phyloP scores from a whole-genome alignment of 2,329 filamentous ascomycete genomes.

The Colletotrichum gigasporum region DNA sequence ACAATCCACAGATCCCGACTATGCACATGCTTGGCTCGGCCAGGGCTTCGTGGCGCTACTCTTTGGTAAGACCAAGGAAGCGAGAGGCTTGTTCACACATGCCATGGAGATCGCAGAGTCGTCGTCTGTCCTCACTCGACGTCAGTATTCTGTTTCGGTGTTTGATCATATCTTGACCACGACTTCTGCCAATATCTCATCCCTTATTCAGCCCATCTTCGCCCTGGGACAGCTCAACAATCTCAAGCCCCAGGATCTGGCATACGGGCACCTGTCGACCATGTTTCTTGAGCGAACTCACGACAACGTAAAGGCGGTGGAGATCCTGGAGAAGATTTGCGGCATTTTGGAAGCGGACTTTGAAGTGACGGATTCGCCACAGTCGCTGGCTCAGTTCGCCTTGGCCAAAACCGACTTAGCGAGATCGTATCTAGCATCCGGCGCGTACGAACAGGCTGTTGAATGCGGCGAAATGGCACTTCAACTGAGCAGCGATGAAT shows the following conservation, averaged over 20 bases:
- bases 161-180: constrained; percentile 82
- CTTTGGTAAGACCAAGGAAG: constrained; percentile 78
- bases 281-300: constrained; percentile 84
- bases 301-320: constrained; percentile 71
- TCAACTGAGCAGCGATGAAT: constrained; percentile 78
- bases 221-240: constrained; percentile 83
- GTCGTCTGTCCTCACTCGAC: constrained; percentile 75
- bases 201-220: constrained; percentile 86
- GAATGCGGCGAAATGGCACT: constrained; percentile 85
- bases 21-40: constrained; percentile 91
- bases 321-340: constrained; percentile 73
- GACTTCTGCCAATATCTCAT: constrained; percentile 62
- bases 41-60: constrained; percentile 87
- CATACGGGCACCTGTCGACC: constrained; percentile 80
- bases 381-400: constrained; percentile 79
- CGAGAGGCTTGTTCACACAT: constrained; percentile 87
- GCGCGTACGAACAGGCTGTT: constrained; percentile 72
- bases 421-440: constrained; percentile 79
- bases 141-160: constrained; percentile 80
- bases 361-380: constrained; percentile 81
- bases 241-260: constrained; percentile 75
- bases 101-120: constrained; percentile 92
- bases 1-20: constrained; percentile 94
- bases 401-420: constrained; percentile 88
- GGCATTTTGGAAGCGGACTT: constrained; percentile 80